Conservation (phyloP, 1,284 basidiomycete species). For the Melampsora americana region DNA sequence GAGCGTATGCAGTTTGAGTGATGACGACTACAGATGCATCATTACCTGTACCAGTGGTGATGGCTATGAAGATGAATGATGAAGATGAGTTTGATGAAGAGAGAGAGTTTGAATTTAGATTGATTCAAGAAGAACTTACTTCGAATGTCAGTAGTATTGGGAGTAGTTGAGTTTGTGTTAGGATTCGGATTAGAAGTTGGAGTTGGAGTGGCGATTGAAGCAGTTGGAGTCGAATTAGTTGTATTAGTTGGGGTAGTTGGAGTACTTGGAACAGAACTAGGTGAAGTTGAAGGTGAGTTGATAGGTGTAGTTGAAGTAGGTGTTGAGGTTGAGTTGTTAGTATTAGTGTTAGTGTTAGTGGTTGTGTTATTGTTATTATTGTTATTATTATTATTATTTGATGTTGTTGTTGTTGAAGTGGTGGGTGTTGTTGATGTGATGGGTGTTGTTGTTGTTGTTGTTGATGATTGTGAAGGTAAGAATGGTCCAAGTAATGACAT, state of each 20-base stretch:
- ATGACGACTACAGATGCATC: slow-evolving; percentile 27
- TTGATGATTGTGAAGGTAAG: too few species aligned
- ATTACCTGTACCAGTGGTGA: slow-evolving; percentile 21
- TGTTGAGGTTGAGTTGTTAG: too few species aligned
- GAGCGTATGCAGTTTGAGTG: slow-evolving; percentile 21
- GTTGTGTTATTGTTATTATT: too few species aligned
- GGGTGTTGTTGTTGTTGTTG: too few species aligned
- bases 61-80: slow-evolving; percentile 9
- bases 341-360: too few species aligned
- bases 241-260: not conserved
- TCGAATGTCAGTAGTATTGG: slow-evolving; percentile 6
- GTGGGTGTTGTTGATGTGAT: too few species aligned
- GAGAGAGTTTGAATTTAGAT: not conserved
- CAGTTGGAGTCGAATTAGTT: not conserved
- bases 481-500: too few species aligned
- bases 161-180: not conserved
- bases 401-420: too few species aligned
- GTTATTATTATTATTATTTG: too few species aligned
- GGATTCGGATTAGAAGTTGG: not conserved
- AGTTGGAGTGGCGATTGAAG: slow-evolving; percentile 7
- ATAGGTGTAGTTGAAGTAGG: too few species aligned
- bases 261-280: slow-evolving; percentile 13
- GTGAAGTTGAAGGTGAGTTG: not conserved
- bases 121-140: slow-evolving; percentile 18
- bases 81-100: not conserved